Evolutionary conservation across 1,284 basidiomycete species (phyloP), one percentile per base, ranked within the genome.

Genomic region (Cryptococcus sp.): DNA sequence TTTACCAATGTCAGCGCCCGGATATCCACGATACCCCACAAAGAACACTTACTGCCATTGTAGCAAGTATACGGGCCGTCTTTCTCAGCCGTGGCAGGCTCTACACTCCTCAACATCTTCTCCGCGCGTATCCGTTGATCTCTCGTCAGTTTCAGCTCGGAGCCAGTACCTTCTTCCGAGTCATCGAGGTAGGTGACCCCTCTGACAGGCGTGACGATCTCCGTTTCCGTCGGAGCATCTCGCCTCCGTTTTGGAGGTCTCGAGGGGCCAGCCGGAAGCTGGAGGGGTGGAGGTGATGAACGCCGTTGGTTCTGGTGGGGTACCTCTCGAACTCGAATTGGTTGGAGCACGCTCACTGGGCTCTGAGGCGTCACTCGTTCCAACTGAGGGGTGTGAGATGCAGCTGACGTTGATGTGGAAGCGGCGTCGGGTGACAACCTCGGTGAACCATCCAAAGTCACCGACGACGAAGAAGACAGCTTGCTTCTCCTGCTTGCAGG

Each of bases 1-100:
- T 31, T 31, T 10, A 35, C 31, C 7, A 13, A 10, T 17, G 27
- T 54, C 23, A 50, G 39, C 35, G 22, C 17, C 39, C n/a, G 19
- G 6, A 19, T 20, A 17, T 45, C 38, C 10, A 35, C 20, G 20
- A 35, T 7, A 20, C 4, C n/a, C 19, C 10, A 35, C 13, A 8
- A 35, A 48, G 16, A 5, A 17, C 31, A 46, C 65, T 60, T 27
- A 70, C 66, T 56, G 20, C 59, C 55, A 38, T 69, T 71, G 53
- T 75, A 74, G 55, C 68, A 71, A 10, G 64, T 59, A 35, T 54
- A 71, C 1, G 71, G 68, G 0, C 68, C 71, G 31, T 35, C 31
- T 8, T 35, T 35, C 5, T 54, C 47, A 0, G 61, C 65, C 6
- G 57, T 63, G 4, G 60, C 61, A 0, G 71, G 68, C 25, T 53